Evolutionary conservation across 768 basidiomycete genomes (phyloP), one percentile per base, ranked within the genome.

Genomic region (Scleroderma bovista): DNA sequence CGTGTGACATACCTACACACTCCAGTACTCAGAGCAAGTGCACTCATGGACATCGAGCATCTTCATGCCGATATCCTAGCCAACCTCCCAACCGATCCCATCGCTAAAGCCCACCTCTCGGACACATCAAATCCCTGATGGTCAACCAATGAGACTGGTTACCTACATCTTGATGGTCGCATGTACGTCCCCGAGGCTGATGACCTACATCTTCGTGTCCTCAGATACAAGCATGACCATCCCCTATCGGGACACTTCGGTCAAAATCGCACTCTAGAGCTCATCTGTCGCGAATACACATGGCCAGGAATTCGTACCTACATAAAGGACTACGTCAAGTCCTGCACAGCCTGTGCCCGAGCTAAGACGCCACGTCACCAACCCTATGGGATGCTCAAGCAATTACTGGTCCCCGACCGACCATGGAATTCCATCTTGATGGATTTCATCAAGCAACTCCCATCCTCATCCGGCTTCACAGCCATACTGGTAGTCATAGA

Each of bases 161-260:
- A 6, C 13, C 34, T 36, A 13, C 13, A 12, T n/a, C 34, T 36
- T n/a, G n/a, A n/a, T 36, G n/a, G 13, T n/a, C 24, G 19, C 16
- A 53, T 53, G 19, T 57, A 47, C 33, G 22, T 53, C 15, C 52
- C 49, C 11, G 44, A 57, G 23, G 13, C 23, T 26, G 19, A 22
- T 19, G n/a, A 40, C n/a, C 6, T 40, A 19, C 2, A 6, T 4
- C 46, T 58, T 20, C 46, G 50, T 15, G 15, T 56, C 17, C 55
- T 66, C 15, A 43, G 55, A 15, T 2, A 23, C 1, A 42, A 50
- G 13, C 67, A 68, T 54, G 63, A 69, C 37, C 33, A 47, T n/a
- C 48, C 48, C 6, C 42, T 53, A 3, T 51, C 57, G 8, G 68
- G 65, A 5, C 39, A 40, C 39, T 40, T 40, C 13, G 22, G 39